Evolutionary conservation across 2,329 filamentous ascomycete species (phyloP), one percentile per base, ranked within the genome.

Genomic region (Botrytis fabae): DNA sequence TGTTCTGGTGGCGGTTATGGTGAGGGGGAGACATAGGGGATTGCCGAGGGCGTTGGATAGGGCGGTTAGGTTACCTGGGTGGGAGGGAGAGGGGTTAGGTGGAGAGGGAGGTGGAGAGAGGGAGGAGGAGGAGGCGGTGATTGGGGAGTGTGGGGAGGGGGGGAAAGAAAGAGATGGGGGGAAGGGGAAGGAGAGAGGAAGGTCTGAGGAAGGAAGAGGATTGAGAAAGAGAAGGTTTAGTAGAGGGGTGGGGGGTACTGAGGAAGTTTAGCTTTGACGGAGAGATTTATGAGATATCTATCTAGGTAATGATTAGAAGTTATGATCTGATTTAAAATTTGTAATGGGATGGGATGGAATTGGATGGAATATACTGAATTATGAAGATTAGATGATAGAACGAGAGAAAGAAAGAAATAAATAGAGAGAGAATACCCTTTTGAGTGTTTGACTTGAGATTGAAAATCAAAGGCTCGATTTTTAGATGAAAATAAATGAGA

Each of bases 21-120:
- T 91, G 46, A 80, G 87, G 12, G 88, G 87, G 0, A 80, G 88
- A 0, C 87, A 89, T 79, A 82, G 88, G n/a, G 87, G 86, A 1
- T 76, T 90, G 44, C 87, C 87, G 0, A 86, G 88, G 46, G 86
- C 86, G 4, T 81, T 89, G 74, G 88, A 90, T 76, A 83, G 86
- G 63, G 87, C 87, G 5, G 83, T 87, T 2, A 79, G 83, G 54
- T 75, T 87, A n/a, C 85, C 85, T 1, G 75, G 73, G 10, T 70
- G 70, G 73, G 62, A 40, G 46, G 69, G 63, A 14, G 75, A 60
- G 66, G 70, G 68, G n/a, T 10, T 54, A 42, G 48, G 73, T 28
- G 74, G 74, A 10, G 59, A 25, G 32, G 42, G 35, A 4, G 63
- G 2, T 10, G 63, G 9, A 25, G 35, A 44, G 38, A 42, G 25